phyloP scores from a whole-genome alignment of 164 flowering plant species.

The Berberis thunbergii region DNA sequence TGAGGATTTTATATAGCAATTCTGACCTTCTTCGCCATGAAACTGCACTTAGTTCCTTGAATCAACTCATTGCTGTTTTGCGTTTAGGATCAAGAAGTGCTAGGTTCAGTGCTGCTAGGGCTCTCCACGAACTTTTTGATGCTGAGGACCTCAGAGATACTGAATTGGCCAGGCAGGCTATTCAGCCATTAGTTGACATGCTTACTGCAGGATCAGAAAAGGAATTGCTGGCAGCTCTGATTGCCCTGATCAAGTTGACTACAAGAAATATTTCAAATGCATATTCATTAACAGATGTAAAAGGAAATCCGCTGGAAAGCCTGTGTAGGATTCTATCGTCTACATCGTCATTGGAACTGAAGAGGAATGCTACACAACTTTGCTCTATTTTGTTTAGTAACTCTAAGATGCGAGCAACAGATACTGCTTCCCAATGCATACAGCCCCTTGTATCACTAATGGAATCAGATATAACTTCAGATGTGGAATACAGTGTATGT shows the following conservation, averaged over 20 bases:
- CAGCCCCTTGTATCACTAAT: conserved; percentile 55
- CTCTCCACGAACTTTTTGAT: conserved; percentile 67
- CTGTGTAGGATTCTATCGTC: conserved; percentile 47
- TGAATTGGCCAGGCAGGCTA: conserved; percentile 59
- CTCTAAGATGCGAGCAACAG: conserved; percentile 40
- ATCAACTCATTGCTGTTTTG: conserved; percentile 74
- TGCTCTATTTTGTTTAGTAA: conserved; percentile 51
- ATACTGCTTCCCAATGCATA: conserved; percentile 55
- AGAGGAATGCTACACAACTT: conserved; percentile 59
- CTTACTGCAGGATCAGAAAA: conserved; percentile 50
- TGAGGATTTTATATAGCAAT: conserved; percentile 63
- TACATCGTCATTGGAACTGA: conserved; percentile 45
- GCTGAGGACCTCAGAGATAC: conserved; percentile 59
- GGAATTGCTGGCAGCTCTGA: conserved; percentile 63
- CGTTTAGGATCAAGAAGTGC: conserved; percentile 74
- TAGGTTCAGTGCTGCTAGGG: conserved; percentile 67
- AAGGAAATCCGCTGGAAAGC: conserved; percentile 57
- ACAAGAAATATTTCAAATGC: conserved; percentile 43
- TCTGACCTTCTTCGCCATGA: conserved; percentile 56
- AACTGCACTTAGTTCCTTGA: conserved; percentile 53
- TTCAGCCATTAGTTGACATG: conserved; percentile 79
- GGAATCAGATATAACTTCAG: conserved; percentile 37
- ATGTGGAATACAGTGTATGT: conserved; percentile 56
- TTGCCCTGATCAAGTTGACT: conserved; percentile 55
- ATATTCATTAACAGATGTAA: conserved; percentile 36